phyloP scores from a whole-genome alignment of 805 yeast species.

The Suhomyces sp. region DNA sequence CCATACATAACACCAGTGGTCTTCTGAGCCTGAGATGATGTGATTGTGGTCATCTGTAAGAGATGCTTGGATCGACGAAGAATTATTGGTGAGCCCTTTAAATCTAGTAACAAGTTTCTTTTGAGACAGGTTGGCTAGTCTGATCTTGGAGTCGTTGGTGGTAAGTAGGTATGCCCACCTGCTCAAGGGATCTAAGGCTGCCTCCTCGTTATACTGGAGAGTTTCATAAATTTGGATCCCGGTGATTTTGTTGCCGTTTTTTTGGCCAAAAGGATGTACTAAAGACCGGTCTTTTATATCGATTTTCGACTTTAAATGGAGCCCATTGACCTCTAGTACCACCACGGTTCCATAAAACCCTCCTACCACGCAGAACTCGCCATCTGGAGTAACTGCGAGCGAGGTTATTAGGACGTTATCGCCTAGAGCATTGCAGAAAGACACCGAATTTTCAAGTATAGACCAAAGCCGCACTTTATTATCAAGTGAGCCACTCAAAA shows the following conservation, averaged over 20 bases:
- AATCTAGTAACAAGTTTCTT: slow-evolving; percentile 60
- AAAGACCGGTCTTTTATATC: slow-evolving; percentile 30
- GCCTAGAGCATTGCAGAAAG: slow-evolving; percentile 49
- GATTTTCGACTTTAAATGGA: slow-evolving; percentile 38
- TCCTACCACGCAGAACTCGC: slow-evolving; percentile 63
- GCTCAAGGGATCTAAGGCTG: slow-evolving; percentile 10
- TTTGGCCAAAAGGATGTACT: slow-evolving; percentile 21
- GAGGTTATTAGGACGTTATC: slow-evolving; percentile 73
- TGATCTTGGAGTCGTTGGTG: slow-evolving; percentile 76
- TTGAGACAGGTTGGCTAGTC: slow-evolving; percentile 58
- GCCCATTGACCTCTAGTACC: slow-evolving; percentile 60
- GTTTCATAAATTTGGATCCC: slow-evolving; percentile 57
- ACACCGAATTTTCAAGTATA: slow-evolving; percentile 65
- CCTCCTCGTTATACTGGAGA: slow-evolving; percentile 3
- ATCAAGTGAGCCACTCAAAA: slow-evolving; percentile 78
- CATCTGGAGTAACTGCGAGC: slow-evolving; percentile 64
- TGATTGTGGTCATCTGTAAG: slow-evolving; percentile 54
- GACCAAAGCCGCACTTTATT: slow-evolving; percentile 79
- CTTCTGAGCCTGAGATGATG: slow-evolving; percentile 80
- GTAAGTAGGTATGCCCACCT: slow-evolving; percentile 52
- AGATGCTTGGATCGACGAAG: slow-evolving; percentile 69
- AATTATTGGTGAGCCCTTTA: slow-evolving; percentile 69
- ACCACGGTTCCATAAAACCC: slow-evolving; percentile 72
- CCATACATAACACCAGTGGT: slow-evolving; percentile 87
- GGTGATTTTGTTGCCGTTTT: slow-evolving; percentile 55